These are phyloP conservation scores for Coniosporium apollinis DNA, from an alignment of 495 filamentous ascomycete species.

Conservation along the genomic window DNA sequence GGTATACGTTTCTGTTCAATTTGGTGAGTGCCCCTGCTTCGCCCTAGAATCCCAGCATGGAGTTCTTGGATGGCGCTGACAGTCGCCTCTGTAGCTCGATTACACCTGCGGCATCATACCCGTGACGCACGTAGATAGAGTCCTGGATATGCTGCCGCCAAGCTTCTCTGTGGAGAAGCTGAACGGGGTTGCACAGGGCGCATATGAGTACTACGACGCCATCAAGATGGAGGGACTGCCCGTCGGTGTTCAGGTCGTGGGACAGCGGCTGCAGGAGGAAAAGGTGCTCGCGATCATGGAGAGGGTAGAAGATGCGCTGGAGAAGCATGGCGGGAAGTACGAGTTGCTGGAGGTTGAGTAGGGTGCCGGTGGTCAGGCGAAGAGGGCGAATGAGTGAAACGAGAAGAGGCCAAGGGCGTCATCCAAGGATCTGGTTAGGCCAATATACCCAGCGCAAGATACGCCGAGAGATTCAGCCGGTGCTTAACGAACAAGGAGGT, in stretches of 20 bases:
- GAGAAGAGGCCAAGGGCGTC: too few species aligned
- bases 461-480: too few species aligned
- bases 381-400: too few species aligned
- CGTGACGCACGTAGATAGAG: slow-evolving; percentile 64
- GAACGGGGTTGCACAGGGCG: slow-evolving; percentile 64
- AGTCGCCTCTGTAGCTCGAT: slow-evolving; percentile 47
- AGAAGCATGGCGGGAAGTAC: slow-evolving; percentile 45
- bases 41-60: too few species aligned
- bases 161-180: slow-evolving; percentile 43
- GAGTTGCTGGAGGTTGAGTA: slow-evolving; percentile 44
- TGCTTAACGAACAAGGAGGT: too few species aligned
- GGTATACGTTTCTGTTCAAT: slow-evolving; percentile 94
- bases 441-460: too few species aligned
- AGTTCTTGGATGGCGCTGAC: slow-evolving; percentile 1
- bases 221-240: slow-evolving; percentile 72
- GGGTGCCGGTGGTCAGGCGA: too few species aligned
- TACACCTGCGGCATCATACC: slow-evolving; percentile 77
- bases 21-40: too few species aligned
- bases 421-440: too few species aligned
- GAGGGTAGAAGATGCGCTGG: slow-evolving; percentile 53
- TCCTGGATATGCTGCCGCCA: slow-evolving; percentile 44
- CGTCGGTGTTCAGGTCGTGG: slow-evolving; percentile 75
- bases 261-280: slow-evolving; percentile 74
- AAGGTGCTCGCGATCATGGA: slow-evolving; percentile 81
- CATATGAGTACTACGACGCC: slow-evolving; percentile 79